Evolutionary conservation across 2,329 filamentous ascomycete genomes (phyloP).

Genomic region (Arthrobotrys megalospora): DNA sequence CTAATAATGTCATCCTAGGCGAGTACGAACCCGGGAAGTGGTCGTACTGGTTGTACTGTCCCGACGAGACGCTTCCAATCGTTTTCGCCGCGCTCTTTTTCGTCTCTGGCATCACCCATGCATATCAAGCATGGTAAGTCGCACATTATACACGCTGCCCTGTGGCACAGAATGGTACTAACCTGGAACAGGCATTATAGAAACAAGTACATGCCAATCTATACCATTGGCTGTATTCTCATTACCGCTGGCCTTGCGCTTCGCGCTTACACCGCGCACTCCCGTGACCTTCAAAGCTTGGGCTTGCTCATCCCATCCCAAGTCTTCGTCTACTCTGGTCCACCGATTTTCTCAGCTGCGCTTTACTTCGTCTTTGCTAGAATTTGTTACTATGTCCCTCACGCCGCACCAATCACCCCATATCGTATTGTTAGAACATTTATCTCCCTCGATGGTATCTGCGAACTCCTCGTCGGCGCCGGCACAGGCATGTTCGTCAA

Average conservation of each 20-base stretch:
- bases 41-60: conserved; percentile 59
- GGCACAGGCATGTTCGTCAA: conserved; percentile 59
- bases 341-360: conserved; percentile 55
- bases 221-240: conserved; percentile 35
- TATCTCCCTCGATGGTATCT: conserved; percentile 58
- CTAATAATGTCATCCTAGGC: conserved; percentile 26
- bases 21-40: conserved; percentile 56
- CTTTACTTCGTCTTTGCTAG: conserved; percentile 56
- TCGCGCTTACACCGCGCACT: conserved; percentile 36
- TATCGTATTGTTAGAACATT: conserved; percentile 56
- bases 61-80: conserved; percentile 51
- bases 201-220: conserved; percentile 59
- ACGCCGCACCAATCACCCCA: conserved; percentile 53
- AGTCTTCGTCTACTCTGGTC: conserved; percentile 57
- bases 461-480: conserved; percentile 52
- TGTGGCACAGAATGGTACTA: not conserved
- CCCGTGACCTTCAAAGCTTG: conserved; percentile 43
- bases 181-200: conserved; percentile 51
- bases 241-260: conserved; percentile 46
- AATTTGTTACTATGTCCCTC: conserved; percentile 57
- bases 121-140: conserved; percentile 50
- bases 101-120: conserved; percentile 40
- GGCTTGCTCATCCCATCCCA: conserved; percentile 56
- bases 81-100: conserved; percentile 52
- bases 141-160: not conserved